These are phyloP conservation scores for Peronospora farinosa DNA, from an alignment of 352 stramenopile species.

Conservation along the genomic window DNA sequence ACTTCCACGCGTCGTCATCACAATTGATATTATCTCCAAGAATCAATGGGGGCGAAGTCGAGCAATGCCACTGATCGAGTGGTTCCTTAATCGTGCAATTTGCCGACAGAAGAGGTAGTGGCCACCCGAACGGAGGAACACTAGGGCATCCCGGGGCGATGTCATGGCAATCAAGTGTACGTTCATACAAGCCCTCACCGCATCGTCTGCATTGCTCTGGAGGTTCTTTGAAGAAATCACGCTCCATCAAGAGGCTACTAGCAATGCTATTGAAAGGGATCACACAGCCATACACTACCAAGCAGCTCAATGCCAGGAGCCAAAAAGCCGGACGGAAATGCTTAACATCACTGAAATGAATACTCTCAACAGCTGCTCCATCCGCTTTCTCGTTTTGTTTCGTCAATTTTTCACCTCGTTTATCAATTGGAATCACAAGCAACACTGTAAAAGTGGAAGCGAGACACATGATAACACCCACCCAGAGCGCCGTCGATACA, in stretches of 20 bases:
- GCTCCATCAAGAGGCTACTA: slow-evolving; percentile 87
- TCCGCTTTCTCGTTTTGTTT: slow-evolving; percentile 23
- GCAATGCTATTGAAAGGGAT: slow-evolving; percentile 93
- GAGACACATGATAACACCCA: slow-evolving; percentile 80
- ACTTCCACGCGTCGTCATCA: slow-evolving; percentile 63
- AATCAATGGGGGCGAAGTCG: slow-evolving; percentile 50
- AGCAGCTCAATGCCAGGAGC: slow-evolving; percentile 84
- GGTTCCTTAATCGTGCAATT: slow-evolving; percentile 70
- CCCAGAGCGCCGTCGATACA: slow-evolving; percentile 78
- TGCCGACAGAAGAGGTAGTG: slow-evolving; percentile 52
- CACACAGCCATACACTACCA: slow-evolving; percentile 91
- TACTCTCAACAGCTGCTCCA: slow-evolving; percentile 30
- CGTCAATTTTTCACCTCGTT: slow-evolving; percentile 36
- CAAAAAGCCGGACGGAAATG: slow-evolving; percentile 85
- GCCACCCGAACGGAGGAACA: slow-evolving; percentile 70
- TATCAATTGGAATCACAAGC: slow-evolving; percentile 78
- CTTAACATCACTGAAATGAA: slow-evolving; percentile 68
- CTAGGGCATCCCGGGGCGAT: slow-evolving; percentile 46
- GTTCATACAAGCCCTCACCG: slow-evolving; percentile 44
- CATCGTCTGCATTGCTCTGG: slow-evolving; percentile 46
- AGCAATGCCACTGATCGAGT: slow-evolving; percentile 55
- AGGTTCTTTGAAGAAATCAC: slow-evolving; percentile 81
- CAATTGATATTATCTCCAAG: slow-evolving; percentile 71
- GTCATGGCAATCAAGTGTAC: slow-evolving; percentile 35
- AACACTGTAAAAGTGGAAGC: slow-evolving; percentile 62